A percentile compares a stretch with the other conserved stretches of the same genome.
phyloP scores from a whole-genome alignment of 2,329 filamentous ascomycete genomes.

The Colletotrichum tanaceti region DNA sequence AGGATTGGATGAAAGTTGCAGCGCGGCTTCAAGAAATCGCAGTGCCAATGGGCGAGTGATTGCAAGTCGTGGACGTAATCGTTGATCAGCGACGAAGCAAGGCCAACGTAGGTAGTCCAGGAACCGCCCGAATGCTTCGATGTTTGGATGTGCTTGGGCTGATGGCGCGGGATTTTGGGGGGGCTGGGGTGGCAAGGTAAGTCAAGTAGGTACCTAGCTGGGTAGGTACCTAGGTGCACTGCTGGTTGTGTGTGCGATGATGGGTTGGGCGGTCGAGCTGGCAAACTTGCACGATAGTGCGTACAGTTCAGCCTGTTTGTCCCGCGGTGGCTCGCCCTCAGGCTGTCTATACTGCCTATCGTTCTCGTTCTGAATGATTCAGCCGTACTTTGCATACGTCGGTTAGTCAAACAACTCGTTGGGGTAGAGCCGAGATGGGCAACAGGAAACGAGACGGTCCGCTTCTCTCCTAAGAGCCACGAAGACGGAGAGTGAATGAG shows the following conservation, averaged over 20 bases:
- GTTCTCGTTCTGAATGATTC: not conserved
- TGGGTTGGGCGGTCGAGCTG: not conserved
- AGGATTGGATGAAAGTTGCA: conserved; percentile 10
- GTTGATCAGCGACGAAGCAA: not conserved
- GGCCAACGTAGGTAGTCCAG: conserved; percentile 1
- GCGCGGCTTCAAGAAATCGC: conserved; percentile 12
- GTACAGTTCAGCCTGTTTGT: conserved; percentile 28
- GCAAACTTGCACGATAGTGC: conserved; percentile 25
- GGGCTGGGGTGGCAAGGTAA: not conserved
- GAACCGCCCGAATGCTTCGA: conserved; percentile 31
- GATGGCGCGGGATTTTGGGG: conserved; percentile 2
- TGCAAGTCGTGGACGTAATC: not conserved
- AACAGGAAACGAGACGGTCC: conserved; percentile 22
- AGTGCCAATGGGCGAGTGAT: not conserved
- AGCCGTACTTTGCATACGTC: not conserved
- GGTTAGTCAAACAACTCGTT: not conserved
- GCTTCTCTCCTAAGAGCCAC: conserved; percentile 16
- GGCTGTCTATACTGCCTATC: not conserved
- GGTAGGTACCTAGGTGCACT: not conserved
- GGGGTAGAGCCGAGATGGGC: conserved; percentile 6
- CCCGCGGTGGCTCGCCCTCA: not conserved
- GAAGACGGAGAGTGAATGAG: conserved; percentile 10
- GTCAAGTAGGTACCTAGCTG: not conserved
- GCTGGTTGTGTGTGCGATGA: conserved; percentile 16
- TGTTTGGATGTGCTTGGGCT: conserved; percentile 14